phyloP scores from a whole-genome alignment of 169 alveolate species.

The Plasmodium ovale region DNA sequence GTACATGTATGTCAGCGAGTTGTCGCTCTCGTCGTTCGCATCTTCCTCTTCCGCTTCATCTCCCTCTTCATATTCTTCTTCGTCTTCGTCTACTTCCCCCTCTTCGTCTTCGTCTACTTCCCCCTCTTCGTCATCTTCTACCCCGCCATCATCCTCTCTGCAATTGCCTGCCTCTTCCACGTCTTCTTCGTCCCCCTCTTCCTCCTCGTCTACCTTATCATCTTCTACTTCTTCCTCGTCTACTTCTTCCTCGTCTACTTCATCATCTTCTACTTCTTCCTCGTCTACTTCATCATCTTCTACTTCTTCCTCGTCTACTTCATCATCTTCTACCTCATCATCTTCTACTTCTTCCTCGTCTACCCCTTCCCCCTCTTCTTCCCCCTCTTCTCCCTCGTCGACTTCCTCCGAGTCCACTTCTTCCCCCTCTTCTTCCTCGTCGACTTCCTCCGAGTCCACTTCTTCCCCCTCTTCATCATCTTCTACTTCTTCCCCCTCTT shows the following conservation, averaged over 20 bases:
- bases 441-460: background rate
- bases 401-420: background rate
- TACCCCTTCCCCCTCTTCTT: conserved; percentile 15
- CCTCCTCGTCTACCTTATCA: background rate
- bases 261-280: background rate
- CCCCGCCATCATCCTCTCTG: background rate
- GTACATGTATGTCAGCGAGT: conserved; percentile 13
- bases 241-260: background rate
- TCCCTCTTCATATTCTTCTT: conserved; percentile 13
- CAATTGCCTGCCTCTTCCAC: conserved; percentile 3
- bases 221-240: conserved; percentile 6
- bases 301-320: background rate
- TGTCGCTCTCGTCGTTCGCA: conserved; percentile 54
- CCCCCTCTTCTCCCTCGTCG: background rate
- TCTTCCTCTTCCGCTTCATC: conserved; percentile 54
- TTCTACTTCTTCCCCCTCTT: background rate
- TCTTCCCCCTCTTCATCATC: conserved; percentile 11
- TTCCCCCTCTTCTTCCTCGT: background rate
- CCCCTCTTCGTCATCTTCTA: conserved; percentile 9
- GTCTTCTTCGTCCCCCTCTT: background rate
- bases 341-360: conserved; percentile 5
- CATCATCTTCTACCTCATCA: background rate
- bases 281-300: background rate
- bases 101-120: conserved; percentile 10
- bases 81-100: background rate